Percentiles rank a stretch among this genome's conserved stretches.
Evolutionary conservation across 2,329 filamentous ascomycete genomes (phyloP).

Genomic region (Tolypocladium ovalisporum): DNA sequence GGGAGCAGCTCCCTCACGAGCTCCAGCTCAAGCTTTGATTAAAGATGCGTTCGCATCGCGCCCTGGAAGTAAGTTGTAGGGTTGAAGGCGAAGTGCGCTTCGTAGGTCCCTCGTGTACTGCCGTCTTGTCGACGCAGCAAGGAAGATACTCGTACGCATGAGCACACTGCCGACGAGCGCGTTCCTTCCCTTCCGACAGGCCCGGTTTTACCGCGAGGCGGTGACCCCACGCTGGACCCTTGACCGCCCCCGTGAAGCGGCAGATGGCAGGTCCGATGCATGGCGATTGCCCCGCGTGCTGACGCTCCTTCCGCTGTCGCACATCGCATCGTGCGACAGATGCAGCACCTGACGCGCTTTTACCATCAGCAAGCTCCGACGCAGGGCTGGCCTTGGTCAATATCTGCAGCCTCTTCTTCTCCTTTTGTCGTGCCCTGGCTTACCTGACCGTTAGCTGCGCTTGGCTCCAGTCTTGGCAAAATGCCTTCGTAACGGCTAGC

Average conservation of each 20-base stretch:
- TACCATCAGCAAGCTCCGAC: not conserved
- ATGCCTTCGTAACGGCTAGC: not conserved
- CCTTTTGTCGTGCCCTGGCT: not conserved
- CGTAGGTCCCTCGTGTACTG: not conserved
- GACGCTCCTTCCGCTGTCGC: not conserved
- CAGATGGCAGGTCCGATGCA: not conserved
- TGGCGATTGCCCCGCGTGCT: not conserved
- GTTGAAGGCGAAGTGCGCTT: not conserved
- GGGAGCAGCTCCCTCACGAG: not conserved
- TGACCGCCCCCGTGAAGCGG: not conserved
- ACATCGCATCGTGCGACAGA: not conserved
- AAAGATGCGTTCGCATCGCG: not conserved
- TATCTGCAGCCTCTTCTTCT: not conserved
- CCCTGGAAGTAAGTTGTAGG: not conserved
- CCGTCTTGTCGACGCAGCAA: no score
- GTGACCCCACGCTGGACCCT: not conserved
- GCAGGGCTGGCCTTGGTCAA: not conserved
- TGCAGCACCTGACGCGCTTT: not conserved
- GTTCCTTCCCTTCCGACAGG: not conserved
- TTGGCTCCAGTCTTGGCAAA: not conserved
- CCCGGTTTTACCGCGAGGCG: not conserved
- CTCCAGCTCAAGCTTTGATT: not conserved
- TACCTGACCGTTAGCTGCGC: not conserved
- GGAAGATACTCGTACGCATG: no score
- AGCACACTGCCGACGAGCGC: no score